Percentiles rank a stretch among this genome's conserved stretches.
Evolutionary conservation across 495 filamentous ascomycete species (phyloP).

Genomic region (Tuber magnatum): DNA sequence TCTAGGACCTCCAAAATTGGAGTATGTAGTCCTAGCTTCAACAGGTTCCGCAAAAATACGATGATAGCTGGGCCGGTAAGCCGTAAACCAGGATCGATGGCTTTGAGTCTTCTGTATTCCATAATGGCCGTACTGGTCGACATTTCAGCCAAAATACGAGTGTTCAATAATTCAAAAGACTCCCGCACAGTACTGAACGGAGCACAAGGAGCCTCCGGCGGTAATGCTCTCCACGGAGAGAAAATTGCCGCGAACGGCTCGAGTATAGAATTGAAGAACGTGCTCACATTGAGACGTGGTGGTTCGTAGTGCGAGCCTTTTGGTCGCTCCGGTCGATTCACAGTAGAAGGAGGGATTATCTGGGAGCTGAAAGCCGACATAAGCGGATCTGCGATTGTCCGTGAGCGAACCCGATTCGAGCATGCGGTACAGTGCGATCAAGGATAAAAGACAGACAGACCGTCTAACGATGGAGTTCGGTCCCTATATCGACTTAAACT

Average conservation of each 20-base stretch:
- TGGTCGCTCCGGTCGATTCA: neutral
- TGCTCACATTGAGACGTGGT: neutral
- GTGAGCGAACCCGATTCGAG: neutral
- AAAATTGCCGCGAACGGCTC: neutral
- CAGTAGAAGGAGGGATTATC: neutral
- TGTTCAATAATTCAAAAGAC: neutral
- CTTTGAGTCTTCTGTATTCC: constrained; percentile 19
- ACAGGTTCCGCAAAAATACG: constrained; percentile 15
- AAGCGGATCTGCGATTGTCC: neutral
- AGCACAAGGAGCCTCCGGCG: neutral
- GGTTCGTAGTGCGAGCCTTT: neutral
- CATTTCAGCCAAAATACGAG: neutral
- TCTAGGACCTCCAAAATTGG: constrained; percentile 22
- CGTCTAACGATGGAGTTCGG: neutral
- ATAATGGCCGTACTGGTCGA: constrained; percentile 17
- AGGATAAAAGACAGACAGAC: neutral
- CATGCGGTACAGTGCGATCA: neutral
- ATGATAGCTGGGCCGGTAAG: constrained; percentile 15
- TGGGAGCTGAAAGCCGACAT: neutral
- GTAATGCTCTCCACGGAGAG: neutral
- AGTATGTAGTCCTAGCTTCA: constrained; percentile 13
- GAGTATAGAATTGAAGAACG: neutral
- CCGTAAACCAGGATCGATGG: constrained; percentile 13
- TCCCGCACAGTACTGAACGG: neutral
- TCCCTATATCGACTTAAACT: constrained; percentile 3